Conservation (phyloP, 2,329 filamentous ascomycete species). For the Paraconiothyrium brasiliense region DNA sequence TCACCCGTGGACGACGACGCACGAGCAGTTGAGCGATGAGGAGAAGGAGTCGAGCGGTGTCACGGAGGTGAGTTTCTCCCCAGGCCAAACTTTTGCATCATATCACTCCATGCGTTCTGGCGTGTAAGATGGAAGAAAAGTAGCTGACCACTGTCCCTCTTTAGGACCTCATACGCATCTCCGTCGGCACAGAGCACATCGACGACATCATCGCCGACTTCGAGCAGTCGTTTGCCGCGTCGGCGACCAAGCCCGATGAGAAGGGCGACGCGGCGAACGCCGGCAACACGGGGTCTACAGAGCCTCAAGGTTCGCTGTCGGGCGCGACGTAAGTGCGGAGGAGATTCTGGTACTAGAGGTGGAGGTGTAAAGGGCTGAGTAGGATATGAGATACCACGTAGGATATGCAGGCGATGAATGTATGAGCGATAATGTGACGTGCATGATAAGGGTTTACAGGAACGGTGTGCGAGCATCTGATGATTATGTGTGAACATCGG, state of each 20-base stretch:
- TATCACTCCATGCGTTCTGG: not conserved
- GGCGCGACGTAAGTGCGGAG: constrained; percentile 34
- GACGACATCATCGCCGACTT: constrained; percentile 98
- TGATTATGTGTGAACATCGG: too few species aligned
- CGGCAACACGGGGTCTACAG: constrained; percentile 39
- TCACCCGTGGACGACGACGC: constrained; percentile 94
- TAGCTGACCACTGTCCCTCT: constrained; percentile 20
- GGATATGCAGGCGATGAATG: too few species aligned
- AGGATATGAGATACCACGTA: too few species aligned
- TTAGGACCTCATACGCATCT: constrained; percentile 91
- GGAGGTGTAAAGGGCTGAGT: too few species aligned
- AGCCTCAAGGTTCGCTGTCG: constrained; percentile 38
- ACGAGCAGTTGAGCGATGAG: constrained; percentile 86
- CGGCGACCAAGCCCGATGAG: constrained; percentile 55
- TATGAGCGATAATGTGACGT: too few species aligned
- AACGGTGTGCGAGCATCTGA: too few species aligned
- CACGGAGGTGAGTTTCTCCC: constrained; percentile 66
- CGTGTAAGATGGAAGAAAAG: too few species aligned
- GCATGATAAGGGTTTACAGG: too few species aligned
- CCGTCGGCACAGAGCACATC: constrained; percentile 94
- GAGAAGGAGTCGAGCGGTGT: constrained; percentile 85
- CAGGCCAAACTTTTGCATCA: too few species aligned
- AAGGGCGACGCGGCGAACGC: constrained; percentile 46
- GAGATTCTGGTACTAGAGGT: too few species aligned
- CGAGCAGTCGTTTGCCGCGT: constrained; percentile 81